phyloP scores from a whole-genome alignment of 148 eudicot species.

The Cornus florida region DNA sequence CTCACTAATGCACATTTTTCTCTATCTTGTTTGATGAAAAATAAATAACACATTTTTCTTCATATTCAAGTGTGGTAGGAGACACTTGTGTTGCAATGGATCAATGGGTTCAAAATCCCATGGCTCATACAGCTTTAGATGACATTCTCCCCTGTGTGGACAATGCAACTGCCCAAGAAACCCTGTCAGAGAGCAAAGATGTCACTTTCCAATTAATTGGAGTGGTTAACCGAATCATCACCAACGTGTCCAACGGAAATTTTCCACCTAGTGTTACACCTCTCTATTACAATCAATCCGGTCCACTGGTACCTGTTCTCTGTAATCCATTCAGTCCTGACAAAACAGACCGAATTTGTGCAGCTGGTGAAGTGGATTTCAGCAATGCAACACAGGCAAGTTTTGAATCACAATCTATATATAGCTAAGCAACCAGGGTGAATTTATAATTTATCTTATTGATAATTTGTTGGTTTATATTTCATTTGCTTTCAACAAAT shows the following conservation, averaged over 20 bases:
- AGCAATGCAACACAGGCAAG: slow-evolving; percentile 61
- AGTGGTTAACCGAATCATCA: slow-evolving; percentile 48
- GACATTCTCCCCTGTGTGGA: slow-evolving; percentile 86
- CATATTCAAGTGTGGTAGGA: slow-evolving; percentile 57
- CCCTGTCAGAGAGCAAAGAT: slow-evolving; percentile 57
- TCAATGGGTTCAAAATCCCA: slow-evolving; percentile 80
- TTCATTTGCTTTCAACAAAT: background rate
- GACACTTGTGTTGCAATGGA: slow-evolving; percentile 93
- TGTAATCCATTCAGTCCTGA: slow-evolving; percentile 77
- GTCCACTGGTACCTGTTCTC: slow-evolving; percentile 70
- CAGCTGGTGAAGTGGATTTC: slow-evolving; percentile 63
- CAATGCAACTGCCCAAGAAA: slow-evolving; percentile 62
- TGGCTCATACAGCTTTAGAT: slow-evolving; percentile 75
- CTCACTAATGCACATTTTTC: background rate
- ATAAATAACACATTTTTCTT: background rate
- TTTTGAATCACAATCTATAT: background rate
- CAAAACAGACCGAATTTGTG: slow-evolving; percentile 57
- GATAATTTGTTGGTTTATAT: background rate
- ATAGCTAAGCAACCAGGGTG: background rate
- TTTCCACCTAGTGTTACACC: slow-evolving; percentile 33
- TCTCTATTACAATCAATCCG: slow-evolving; percentile 67
- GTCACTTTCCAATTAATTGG: slow-evolving; percentile 57
- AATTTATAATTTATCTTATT: background rate
- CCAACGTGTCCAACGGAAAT: slow-evolving; percentile 50
- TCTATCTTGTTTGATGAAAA: background rate